Evolutionary conservation across 1,284 basidiomycete genomes (phyloP).

Genomic region (Heterobasidion irregulare): DNA sequence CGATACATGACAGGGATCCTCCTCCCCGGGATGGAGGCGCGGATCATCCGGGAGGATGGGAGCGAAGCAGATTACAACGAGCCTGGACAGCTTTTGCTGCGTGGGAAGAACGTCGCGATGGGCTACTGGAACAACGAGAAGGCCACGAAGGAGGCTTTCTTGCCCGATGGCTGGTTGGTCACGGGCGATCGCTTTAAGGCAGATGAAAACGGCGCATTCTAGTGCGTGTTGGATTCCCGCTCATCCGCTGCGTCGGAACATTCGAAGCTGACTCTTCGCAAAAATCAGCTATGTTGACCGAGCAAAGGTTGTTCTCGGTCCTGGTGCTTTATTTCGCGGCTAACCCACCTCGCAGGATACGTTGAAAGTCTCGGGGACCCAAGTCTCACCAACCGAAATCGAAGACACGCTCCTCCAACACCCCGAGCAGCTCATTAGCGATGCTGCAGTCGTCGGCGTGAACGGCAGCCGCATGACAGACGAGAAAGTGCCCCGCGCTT

Average conservation of each 20-base stretch:
- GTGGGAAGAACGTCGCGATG: conserved; percentile 41
- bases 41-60: conserved; percentile 53
- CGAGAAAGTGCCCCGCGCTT: conserved; percentile 65
- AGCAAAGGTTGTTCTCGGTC: conserved; percentile 34
- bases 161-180: conserved; percentile 54
- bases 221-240: conserved; percentile 35
- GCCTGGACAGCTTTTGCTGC: conserved; percentile 57
- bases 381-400: conserved; percentile 71
- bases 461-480: conserved; percentile 56
- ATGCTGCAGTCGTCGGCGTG: conserved; percentile 64
- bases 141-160: conserved; percentile 57
- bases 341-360: conserved; percentile 39
- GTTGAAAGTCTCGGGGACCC: conserved; percentile 63
- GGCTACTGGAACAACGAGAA: conserved; percentile 68
- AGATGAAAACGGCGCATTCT: conserved; percentile 51
- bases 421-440: conserved; percentile 47
- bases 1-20: conserved; percentile 49
- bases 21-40: conserved; percentile 53
- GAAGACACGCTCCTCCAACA: conserved; percentile 53
- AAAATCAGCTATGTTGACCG: conserved; percentile 47
- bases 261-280: background rate
- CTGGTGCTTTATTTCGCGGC: background rate
- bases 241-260: background rate
- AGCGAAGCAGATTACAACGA: conserved; percentile 45
- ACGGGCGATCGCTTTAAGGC: conserved; percentile 66